Evolutionary conservation across 805 yeast genomes (phyloP), one percentile per base, ranked within the genome.

Genomic region (Monosporozyma servazzii): DNA sequence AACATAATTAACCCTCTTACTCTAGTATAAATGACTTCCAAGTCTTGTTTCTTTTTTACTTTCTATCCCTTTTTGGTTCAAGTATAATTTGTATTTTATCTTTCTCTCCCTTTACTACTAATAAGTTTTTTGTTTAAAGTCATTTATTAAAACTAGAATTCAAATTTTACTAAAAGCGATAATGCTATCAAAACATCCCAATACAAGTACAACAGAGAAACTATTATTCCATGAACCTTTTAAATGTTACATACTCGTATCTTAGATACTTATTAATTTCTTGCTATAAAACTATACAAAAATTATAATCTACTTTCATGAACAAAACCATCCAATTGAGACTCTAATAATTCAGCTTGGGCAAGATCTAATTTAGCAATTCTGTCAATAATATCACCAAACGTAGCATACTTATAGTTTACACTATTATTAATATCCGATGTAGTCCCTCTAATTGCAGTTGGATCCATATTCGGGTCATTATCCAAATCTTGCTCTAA

Each of bases 311-410:
- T 58, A 5, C 54, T 49, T 42, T 64, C 67, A 37, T 61, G 54
- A 5, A 66, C 59, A 46, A 66, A 53, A 0, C 68, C 68, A 7
- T 56, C 53, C 17, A 66, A 53, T 1, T 56, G 49, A 15, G 48
- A 53, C 25, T 53, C 50, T 23, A 66, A 51, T 11, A 56, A 48
- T 15, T 54, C 46, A 0, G 71, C 66, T 11, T 59, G 47, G 4
- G 55, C 53, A 1, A 66, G 61, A 51, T 65, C 64, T 13, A 54
- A 49, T 43, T 61, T 59, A 5, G 57, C 51, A 13, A 68, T 56
- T 44, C 62, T 59, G 6, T 55, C 54, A 13, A 68, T 56, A 23
- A 68, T 60, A 41, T 67, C 70, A 23, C 60, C 56, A 52, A 67
- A 67, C 23, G 56, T 49, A 2, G 70, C 68, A 11, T 59, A 51